These are phyloP conservation scores for Syzygium grande DNA, from an alignment of 345 rosid genomes.

Conservation along the genomic window DNA sequence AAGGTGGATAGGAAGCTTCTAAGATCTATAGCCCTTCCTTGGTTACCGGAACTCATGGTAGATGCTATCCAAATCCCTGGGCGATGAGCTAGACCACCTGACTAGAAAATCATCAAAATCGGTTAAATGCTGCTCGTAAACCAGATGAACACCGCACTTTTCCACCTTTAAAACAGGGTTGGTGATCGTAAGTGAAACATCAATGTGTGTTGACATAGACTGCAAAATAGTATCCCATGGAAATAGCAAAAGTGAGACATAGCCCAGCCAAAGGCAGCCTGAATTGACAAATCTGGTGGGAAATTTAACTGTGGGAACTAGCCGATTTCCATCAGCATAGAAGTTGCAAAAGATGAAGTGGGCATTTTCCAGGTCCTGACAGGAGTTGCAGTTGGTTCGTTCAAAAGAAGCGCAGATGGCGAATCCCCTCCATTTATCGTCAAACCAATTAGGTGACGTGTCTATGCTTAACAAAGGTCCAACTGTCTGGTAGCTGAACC, in stretches of 20 bases:
- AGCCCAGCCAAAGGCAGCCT: background rate
- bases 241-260: background rate
- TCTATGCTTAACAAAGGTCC: background rate
- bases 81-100: background rate
- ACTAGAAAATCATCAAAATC: background rate
- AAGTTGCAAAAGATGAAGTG: background rate
- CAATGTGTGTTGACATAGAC: background rate
- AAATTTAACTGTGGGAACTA: background rate
- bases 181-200: background rate
- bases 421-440: background rate
- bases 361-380: background rate
- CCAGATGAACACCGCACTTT: background rate
- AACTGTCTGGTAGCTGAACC: background rate
- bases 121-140: rapidly evolving
- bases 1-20: no score
- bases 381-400: background rate
- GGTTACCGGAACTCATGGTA: background rate
- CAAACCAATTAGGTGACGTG: background rate
- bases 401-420: background rate
- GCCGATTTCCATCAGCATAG: background rate
- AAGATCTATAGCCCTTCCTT: background rate
- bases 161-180: background rate
- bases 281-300: background rate
- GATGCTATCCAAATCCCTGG: background rate
- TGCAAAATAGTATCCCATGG: background rate